Evolutionary conservation across 2,329 filamentous ascomycete genomes (phyloP).

Genomic region (Microascus cirrosus): DNA sequence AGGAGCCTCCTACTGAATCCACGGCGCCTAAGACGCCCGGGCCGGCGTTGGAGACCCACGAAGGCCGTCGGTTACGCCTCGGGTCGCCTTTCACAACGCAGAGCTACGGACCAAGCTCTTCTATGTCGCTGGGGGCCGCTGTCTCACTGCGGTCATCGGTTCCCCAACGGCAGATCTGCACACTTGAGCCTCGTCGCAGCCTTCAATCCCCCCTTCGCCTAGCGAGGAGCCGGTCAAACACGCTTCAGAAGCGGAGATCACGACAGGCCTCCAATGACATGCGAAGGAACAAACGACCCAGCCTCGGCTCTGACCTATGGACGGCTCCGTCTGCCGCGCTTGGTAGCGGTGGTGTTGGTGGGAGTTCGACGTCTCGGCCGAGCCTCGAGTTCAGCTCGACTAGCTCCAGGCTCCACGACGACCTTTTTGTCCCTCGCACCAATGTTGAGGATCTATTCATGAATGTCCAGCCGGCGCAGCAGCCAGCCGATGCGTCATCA

Average conservation of each 20-base stretch:
- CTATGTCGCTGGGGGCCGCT: conserved; percentile 30
- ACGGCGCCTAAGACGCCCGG: conserved; percentile 4
- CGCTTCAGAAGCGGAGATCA: conserved; percentile 38
- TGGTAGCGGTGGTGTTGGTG: conserved; percentile 12
- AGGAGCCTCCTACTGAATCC: not conserved
- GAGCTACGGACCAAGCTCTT: conserved; percentile 53
- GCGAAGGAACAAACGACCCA: conserved; percentile 38
- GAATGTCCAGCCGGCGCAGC: conserved; percentile 7
- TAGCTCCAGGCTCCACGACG: conserved; percentile 19
- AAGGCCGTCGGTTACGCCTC: conserved; percentile 19
- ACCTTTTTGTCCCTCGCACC: conserved; percentile 27
- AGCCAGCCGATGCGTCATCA: conserved; percentile 10
- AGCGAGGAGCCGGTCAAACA: conserved; percentile 36
- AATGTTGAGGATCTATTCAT: conserved; percentile 28
- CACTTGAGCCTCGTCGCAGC: conserved; percentile 34
- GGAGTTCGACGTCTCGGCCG: conserved; percentile 10
- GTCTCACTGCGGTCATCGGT: conserved; percentile 19
- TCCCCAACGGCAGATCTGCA: conserved; percentile 28
- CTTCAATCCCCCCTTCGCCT: conserved; percentile 44
- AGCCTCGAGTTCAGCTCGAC: conserved; percentile 22
- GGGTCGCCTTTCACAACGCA: conserved; percentile 45
- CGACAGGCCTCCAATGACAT: conserved; percentile 33
- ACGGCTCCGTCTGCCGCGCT: conserved; percentile 23
- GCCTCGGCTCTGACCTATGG: conserved; percentile 43
- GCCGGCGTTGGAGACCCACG: conserved; percentile 7